These are phyloP conservation scores for Pigoraptor vietnamica DNA, from an alignment of 78 protist genomes.

Conservation along the genomic window DNA sequence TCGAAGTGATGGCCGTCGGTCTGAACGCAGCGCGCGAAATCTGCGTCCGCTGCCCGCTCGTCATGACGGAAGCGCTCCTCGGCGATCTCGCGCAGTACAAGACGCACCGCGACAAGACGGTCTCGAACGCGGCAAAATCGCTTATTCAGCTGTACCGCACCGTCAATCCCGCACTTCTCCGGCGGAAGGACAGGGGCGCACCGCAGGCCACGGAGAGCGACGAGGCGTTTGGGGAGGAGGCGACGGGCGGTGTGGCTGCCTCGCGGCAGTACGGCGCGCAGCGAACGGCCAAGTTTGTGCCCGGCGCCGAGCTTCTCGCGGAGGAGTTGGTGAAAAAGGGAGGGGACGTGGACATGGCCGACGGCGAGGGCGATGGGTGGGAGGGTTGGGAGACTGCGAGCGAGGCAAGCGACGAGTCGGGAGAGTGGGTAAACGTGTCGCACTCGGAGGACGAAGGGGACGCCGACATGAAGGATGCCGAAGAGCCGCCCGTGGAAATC, in stretches of 20 bases:
- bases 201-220: slow-evolving; percentile 8
- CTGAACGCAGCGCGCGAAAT: slow-evolving; percentile 81
- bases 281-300: background rate
- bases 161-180: slow-evolving; percentile 66
- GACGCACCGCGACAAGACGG: slow-evolving; percentile 61
- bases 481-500: background rate
- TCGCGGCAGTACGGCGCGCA: background rate
- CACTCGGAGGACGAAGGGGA: slow-evolving; percentile 21
- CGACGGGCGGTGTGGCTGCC: slow-evolving; percentile 5
- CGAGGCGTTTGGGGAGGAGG: slow-evolving; percentile 17
- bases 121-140: slow-evolving; percentile 67
- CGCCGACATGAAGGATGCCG: slow-evolving; percentile 24
- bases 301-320: slow-evolving; percentile 6
- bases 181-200: slow-evolving; percentile 28
- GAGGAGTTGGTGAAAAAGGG: background rate
- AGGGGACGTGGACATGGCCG: slow-evolving; percentile 7
- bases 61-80: slow-evolving; percentile 59
- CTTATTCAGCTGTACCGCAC: slow-evolving; percentile 67
- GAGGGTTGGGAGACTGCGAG: background rate
- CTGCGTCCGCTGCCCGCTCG: slow-evolving; percentile 71
- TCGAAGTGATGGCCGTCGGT: slow-evolving; percentile 83
- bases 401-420: background rate
- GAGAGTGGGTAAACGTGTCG: background rate
- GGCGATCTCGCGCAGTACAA: slow-evolving; percentile 66
- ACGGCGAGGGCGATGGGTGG: slow-evolving; percentile 8